Evolutionary conservation across 164 flowering plant species (phyloP), one percentile per base, ranked within the genome.

Genomic region (Saururus chinensis): DNA sequence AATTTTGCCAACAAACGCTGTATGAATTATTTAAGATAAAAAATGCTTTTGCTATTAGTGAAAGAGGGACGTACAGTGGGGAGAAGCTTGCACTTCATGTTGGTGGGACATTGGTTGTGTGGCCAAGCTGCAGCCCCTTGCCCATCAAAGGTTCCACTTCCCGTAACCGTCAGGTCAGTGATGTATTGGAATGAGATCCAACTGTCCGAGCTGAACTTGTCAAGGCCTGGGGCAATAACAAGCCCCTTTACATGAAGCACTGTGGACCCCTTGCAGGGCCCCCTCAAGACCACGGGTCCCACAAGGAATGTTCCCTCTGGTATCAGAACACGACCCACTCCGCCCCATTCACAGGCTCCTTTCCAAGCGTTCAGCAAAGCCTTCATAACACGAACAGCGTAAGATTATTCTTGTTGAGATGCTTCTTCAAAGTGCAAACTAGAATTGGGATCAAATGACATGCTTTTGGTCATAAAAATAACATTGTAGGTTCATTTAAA

Each of bases 111-210:
- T 0, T 53, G 17, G 40, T 66, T 66, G 53, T 59, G 54, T 11
- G 69, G 69, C 64, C 64, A 60, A 17, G 69, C 53, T 22, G 26
- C 9, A 16, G 64, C 40, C 1, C 69, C 69, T 60, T 66, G 60
- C 24, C 60, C 69, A 42, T 66, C 69, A 16, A 66, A 66, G 9
- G 53, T 60, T 0, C 69, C 69, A 23, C 22, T 22, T 23, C 69
- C 69, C 4, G 20, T 54, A n/a, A 66, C 17, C 55, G 23, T 40
- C 1, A 66, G 19, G 13, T 51, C 40, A 1, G 41, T 45, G 30
- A 66, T 37, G 17, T 55, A 25, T 16, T 52, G 57, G 42, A 66
- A 66, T 8, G 48, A 17, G 23, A 60, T 45, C 69, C 64, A 66
- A 35, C 19, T 45, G 16, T 60, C 60, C 2, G 60, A 30, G n/a